Evolutionary conservation across 192 early-diverging fungal species (phyloP), one percentile per base, ranked within the genome.

Genomic region (Backusella australiensis): DNA sequence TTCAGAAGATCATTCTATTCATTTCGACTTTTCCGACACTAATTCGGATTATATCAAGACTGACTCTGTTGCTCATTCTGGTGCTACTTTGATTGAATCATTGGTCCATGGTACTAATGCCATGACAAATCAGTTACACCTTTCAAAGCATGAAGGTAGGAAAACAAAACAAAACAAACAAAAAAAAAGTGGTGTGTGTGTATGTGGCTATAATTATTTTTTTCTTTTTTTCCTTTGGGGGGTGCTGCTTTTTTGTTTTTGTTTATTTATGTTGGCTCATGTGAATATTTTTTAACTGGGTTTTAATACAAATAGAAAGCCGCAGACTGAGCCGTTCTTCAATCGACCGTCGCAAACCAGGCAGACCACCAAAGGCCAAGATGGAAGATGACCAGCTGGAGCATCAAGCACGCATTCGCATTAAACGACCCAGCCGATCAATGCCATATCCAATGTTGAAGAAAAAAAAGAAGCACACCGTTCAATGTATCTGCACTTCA

Each of bases 401-500:
- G 38, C 56, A 66, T 35, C 21, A 74, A 66, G 17, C 23, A 73
- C 46, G 34, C 32, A 52, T 59, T 32, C 53, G 42, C 17, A 6
- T 39, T 36, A 65, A 67, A 19, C 41, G 23, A 32, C 42, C 71
- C 29, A 29, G 32, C 1, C 44, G 70, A 29, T 12, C 70, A 4
- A 49, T 32, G 34, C n/a, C 26, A 17, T 17, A 65, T n/a, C 34
- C 44, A 32, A 79, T 32, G 36, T 49, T 23, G 19, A 74, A 32
- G 39, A 77, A 67, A 41, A 77, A 69, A 71, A 75, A 39, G 56
- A 76, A 75, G 34, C 81, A 86, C 42, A 82, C 70, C 19, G 83
- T 89, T 34, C 81, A 82, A 72, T 89, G 88, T 68, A 82, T 89
- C 23, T 89, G 88, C 69, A 80, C 65, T 38, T 82, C 82, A 42